Base-by-base conservation (phyloP, 208 protist species). In the Crithidia sp. region DNA sequence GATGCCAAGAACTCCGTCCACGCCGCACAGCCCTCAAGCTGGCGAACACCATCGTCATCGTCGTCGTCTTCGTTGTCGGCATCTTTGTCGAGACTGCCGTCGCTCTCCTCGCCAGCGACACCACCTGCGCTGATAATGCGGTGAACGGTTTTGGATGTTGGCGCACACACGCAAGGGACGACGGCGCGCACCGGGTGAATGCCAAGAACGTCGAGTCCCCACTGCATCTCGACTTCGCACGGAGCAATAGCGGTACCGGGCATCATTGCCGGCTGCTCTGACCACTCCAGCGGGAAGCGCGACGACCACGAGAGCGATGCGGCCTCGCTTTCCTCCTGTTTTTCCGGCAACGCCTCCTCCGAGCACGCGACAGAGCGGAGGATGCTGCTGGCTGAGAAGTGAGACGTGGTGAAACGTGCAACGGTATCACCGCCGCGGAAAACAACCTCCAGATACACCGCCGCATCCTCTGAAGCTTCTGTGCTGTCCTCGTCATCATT, bases 1-100 rank as follows among this genome's bases (percentile, higher is more conserved):
- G 59, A 17, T 2, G 49, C 52, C 17, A 79, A 50, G 52, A 79
- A 69, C 55, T 79, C 74, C 17, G 12, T 5, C 74, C 74, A 79
- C 28, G 74, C 61, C n/a, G 74, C 37, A 47, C 45, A 79, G 58
- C 58, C 67, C 45, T 69, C 67, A 16, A 79, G 16, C 60, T 74
- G 60, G 7, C 62, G 54, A 49, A 64, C 36, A 43, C 13, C 16
- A 8, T 3, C 57, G 36, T 73, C 44, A n/a, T 47, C 72, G 56
- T 44, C 58, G 7, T 60, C 72, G 17, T 57, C 50, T 19, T 13
- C 45, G 49, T 53, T 49, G 5, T 52, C 59, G 2, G 39, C n/a
- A 12, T 40, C 40, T 44, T 16, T 43, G 5, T 43, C 53, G n/a
- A 5, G 28, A 36, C 0, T 55, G 2, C 12, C 45, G 2, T 49